A percentile compares a stretch with the other conserved stretches of the same genome.
Evolutionary conservation across 176 grass and related monocot species (phyloP).

Genomic region (Oryza rufipogon): DNA sequence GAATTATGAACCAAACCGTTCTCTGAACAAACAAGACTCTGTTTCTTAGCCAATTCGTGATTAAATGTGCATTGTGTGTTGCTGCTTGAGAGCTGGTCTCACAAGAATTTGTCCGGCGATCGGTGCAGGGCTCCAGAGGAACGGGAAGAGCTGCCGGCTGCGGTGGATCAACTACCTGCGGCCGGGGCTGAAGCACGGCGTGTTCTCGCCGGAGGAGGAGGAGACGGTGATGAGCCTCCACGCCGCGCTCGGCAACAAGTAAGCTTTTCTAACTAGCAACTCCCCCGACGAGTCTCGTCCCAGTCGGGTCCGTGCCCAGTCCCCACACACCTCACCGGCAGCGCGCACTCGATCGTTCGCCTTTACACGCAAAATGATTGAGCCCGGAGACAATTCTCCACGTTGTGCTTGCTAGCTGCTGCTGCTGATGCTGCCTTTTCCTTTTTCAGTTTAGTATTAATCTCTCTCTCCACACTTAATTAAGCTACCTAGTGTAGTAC

Average conservation of each 20-base stretch:
- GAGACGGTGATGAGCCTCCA: conserved; percentile 81
- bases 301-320: neutral
- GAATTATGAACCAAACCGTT: neutral
- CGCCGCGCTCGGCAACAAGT: conserved; percentile 89
- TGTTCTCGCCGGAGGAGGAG: conserved; percentile 83
- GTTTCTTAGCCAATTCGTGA: neutral
- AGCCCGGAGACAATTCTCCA: conserved; percentile 37
- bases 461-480: neutral
- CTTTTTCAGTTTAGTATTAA: conserved; percentile 17
- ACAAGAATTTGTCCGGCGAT: neutral
- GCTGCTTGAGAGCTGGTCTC: neutral
- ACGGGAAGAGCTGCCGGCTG: conserved; percentile 75
- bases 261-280: conserved; percentile 31
- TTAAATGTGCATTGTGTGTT: conserved; percentile 32
- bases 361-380: conserved; percentile 52
- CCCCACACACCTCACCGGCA: conserved; percentile 10
- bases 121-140: conserved; percentile 59
- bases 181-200: conserved; percentile 75
- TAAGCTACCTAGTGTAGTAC: neutral
- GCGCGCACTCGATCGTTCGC: neutral
- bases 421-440: conserved; percentile 10
- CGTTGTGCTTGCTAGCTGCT: conserved; percentile 21
- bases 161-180: conserved; percentile 85
- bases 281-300: neutral
- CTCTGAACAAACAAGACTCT: neutral